Base-by-base conservation (phyloP, 2,329 filamentous ascomycete species). In the Teratosphaeria viscida region DNA sequence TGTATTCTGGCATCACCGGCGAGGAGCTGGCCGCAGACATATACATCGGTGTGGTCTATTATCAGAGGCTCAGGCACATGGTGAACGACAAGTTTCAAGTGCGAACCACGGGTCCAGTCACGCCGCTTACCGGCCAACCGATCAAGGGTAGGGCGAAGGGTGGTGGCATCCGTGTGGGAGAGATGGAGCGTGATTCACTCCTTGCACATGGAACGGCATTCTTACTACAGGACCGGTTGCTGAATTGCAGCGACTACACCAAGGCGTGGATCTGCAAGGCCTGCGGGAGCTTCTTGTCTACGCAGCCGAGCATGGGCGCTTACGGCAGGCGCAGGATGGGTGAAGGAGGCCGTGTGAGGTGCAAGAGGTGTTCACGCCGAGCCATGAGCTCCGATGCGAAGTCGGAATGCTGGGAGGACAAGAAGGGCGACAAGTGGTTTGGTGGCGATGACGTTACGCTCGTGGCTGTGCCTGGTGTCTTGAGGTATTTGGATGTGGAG, bases 11-110 rank as follows among this genome's bases (percentile, higher is more conserved):
- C 52, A 92, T 97, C 73, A 99, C 94, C 0, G 94, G 94, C 63
- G 86, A 95, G 73, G 92, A 97, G 75, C 86, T 99, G 49, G 86
- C 86, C 23, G 92, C 91, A 6, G 94, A 99, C 72, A 97, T 99
- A 70, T 99, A 95, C 77, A 85, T 97, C 61, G 94, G 94, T 54
- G 86, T 96, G 11, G 94, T 99, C 62, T 97, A 97, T 81, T 99
- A 99, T 81, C 94, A 99, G 77, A 87, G 94, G 74, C 82, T 99
- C 62, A 83, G 94, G 73, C 94, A 99, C 86, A 99, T 99, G 94
- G 94, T 99, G 59, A 97, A 96, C 82, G 94, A 99, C 77, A 99
- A 99, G 77, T 99, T 89, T 81, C 94, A 99, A 75, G 94, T 97
- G 59, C 86, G 94, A 75, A 97, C 94, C 2, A 97, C 94, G 0